Evolutionary conservation across 148 eudicot genomes (phyloP).

Genomic region (Rhododendron griersonianum): DNA sequence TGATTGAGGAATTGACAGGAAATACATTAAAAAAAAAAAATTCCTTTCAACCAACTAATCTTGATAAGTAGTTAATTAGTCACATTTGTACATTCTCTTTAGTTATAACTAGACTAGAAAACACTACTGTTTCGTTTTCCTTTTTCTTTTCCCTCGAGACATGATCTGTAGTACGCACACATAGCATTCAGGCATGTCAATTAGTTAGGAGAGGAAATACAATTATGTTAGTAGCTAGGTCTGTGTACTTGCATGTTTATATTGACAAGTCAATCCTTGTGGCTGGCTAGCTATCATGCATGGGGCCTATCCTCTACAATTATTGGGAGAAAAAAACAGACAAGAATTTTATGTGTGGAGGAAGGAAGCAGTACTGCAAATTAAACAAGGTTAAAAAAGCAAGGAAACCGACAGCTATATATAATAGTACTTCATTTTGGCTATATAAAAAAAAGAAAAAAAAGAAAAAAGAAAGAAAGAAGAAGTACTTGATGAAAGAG

Average conservation of each 20-base stretch:
- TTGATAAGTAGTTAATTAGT: neutral
- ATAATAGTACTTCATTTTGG: too few species aligned
- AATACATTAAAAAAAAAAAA: neutral
- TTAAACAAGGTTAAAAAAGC: conserved; percentile 1
- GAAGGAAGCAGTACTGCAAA: conserved; percentile 7
- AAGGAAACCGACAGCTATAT: neutral
- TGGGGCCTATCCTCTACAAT: conserved; percentile 5
- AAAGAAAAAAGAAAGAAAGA: too few species aligned
- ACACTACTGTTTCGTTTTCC: neutral
- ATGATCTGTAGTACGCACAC: too few species aligned
- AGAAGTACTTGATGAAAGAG: too few species aligned
- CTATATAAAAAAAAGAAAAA: too few species aligned
- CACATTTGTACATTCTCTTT: neutral
- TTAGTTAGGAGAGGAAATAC: neutral
- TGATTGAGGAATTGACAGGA: neutral
- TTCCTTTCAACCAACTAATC: neutral
- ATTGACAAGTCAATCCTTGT: neutral
- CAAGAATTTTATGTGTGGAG: conserved; percentile 17
- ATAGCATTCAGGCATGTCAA: neutral
- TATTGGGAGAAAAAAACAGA: neutral
- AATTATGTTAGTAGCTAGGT: neutral
- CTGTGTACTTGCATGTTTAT: neutral
- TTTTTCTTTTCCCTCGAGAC: too few species aligned
- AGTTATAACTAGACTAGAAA: neutral
- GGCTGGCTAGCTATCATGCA: conserved; percentile 2